Conservation (phyloP, 2,329 filamentous ascomycete species). For the Purpureocillium lavendulum region DNA sequence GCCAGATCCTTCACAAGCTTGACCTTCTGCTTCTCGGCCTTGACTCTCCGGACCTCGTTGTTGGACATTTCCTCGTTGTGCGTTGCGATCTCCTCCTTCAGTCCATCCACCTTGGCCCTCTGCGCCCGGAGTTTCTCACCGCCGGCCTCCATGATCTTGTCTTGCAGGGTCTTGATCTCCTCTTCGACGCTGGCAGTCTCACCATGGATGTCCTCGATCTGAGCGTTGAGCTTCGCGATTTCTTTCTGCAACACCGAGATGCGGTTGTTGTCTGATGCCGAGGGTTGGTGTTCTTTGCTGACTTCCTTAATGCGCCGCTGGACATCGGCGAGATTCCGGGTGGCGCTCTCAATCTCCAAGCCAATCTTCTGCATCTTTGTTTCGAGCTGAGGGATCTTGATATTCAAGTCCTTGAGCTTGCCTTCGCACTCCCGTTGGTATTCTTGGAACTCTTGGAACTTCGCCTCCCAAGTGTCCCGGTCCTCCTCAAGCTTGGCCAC, state of each 20-base stretch:
- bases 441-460: conserved; percentile 77
- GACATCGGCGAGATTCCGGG: conserved; percentile 75
- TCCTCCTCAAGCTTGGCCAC: conserved; percentile 81
- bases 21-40: conserved; percentile 83
- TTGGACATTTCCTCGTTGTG: conserved; percentile 75
- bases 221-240: conserved; percentile 64
- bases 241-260: conserved; percentile 67
- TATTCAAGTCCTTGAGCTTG: conserved; percentile 61
- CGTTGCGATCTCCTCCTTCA: conserved; percentile 77
- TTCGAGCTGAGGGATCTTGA: conserved; percentile 75
- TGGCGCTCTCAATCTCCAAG: conserved; percentile 80
- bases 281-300: conserved; percentile 69
- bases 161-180: conserved; percentile 86
- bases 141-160: conserved; percentile 97
- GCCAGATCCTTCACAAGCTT: conserved; percentile 80
- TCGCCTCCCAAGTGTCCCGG: conserved; percentile 74
- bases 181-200: conserved; percentile 87
- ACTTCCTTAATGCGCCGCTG: conserved; percentile 82
- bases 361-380: conserved; percentile 86
- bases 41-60: conserved; percentile 80
- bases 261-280: conserved; percentile 70
- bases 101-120: conserved; percentile 79
- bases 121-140: conserved; percentile 87
- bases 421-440: conserved; percentile 74
- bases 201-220: conserved; percentile 69